A percentile compares a stretch with the other conserved stretches of the same genome.
phyloP scores from a whole-genome alignment of 768 basidiomycete genomes.

The Phallus indusiatus region DNA sequence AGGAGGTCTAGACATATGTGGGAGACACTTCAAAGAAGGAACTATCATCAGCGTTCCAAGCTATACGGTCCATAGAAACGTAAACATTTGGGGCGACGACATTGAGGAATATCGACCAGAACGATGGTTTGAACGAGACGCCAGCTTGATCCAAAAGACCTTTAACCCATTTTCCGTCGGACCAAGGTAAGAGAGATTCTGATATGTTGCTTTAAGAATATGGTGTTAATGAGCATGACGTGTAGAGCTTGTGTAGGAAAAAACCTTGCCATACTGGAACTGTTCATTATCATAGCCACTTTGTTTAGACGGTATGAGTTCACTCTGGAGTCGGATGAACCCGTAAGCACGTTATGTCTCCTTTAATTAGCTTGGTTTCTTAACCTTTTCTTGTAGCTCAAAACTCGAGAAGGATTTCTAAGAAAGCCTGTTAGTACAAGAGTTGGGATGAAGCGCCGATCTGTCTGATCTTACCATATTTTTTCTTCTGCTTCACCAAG shows the following conservation, averaged over 20 bases:
- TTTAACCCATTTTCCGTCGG: slow-evolving; percentile 86
- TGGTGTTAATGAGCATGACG: not conserved
- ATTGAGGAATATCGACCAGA: too few relatives aligned
- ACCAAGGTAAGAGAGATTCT: slow-evolving; percentile 51
- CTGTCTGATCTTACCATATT: too few relatives aligned
- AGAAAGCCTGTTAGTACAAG: slow-evolving; percentile 68
- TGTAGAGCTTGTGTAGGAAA: slow-evolving; percentile 73
- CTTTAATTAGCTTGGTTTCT: slow-evolving; percentile 7
- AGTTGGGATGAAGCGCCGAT: too few relatives aligned
- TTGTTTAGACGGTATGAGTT: slow-evolving; percentile 70
- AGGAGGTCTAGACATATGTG: slow-evolving; percentile 53
- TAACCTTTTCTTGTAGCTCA: slow-evolving; percentile 36
- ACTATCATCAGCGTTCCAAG: slow-evolving; percentile 71
- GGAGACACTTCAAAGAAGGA: slow-evolving; percentile 59
- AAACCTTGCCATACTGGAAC: slow-evolving; percentile 71
- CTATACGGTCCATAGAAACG: slow-evolving; percentile 74
- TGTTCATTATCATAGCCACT: slow-evolving; percentile 74
- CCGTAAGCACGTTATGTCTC: slow-evolving; percentile 29
- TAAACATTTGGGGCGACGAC: slow-evolving; percentile 68
- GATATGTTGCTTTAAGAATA: not conserved
- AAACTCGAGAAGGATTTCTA: slow-evolving; percentile 78
- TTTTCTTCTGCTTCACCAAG: too few relatives aligned
- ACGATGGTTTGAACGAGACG: too few relatives aligned
- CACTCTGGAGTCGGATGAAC: slow-evolving; percentile 53
- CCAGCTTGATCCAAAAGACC: slow-evolving; percentile 49